Base-by-base conservation (phyloP, 208 protist species). In the Herpetomonas tarakana region DNA sequence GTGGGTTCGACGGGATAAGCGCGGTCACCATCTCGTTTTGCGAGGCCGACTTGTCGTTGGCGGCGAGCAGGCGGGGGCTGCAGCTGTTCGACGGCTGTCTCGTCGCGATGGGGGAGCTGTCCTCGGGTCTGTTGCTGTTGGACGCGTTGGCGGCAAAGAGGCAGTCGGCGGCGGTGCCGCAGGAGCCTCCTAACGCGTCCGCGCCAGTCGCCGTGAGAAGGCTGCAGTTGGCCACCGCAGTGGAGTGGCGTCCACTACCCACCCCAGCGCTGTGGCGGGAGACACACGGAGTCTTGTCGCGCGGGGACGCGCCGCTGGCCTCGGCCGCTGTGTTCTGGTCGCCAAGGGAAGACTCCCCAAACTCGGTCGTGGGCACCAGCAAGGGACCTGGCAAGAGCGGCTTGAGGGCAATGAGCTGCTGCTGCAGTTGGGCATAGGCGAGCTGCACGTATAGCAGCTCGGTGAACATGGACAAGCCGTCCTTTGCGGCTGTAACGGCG, bases 361-460 rank as follows among this genome's bases (percentile, higher is more conserved):
- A 24, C 3, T 49, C 44, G 19, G 16, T 22, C 16, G 44, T 49
- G n/a, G 21, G n/a, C 2, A 72, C 41, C 1, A 72, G 58, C 22
- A 72, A 50, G 28, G 58, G 25, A 9, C 66, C 56, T 3, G 66
- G 66, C 27, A 72, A 28, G 0, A 58, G 24, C 3, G 59, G 61
- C 49, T 72, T 72, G 22, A 72, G 54, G 11, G 35, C 28, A 45
- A 72, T 65, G 2, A 72, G 59, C 29, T 66, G 57, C 38, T 58
- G 53, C 49, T 72, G 66, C 60, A 72, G 47, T 2, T 26, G 56
- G 41, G 31, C 52, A 57, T 71, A 71, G 2, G 58, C 51, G 18
- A 45, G 4, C 58, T 59, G 35, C 16, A 71, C 52, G 9, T 49
- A 59, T 16, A 53, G 38, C 41, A 71, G 45, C 57, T 71, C 65